Evolutionary conservation across 2,329 filamentous ascomycete genomes (phyloP).

Genomic region (Zelopaecilomyces penicillatus): DNA sequence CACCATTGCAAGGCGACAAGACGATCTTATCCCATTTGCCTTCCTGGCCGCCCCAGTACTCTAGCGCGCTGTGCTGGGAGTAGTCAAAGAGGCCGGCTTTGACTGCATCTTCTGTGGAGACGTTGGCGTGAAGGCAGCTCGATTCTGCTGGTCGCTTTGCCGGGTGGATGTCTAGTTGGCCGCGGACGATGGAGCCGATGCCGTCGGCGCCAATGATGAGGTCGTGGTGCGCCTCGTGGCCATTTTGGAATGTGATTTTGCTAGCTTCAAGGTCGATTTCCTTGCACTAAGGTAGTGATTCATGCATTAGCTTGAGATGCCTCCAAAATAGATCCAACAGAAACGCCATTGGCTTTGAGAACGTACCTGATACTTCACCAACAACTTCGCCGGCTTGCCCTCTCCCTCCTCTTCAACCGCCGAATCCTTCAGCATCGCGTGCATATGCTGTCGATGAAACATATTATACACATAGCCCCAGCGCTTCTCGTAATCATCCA

Average conservation of each 20-base stretch:
- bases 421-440: constrained; percentile 54
- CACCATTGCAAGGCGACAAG: constrained; percentile 58
- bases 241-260: constrained; percentile 46
- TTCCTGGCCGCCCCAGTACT: constrained; percentile 64
- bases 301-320: not conserved
- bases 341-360: not conserved
- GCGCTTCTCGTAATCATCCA: constrained; percentile 55
- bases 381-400: constrained; percentile 43
- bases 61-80: constrained; percentile 49
- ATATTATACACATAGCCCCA: constrained; percentile 62
- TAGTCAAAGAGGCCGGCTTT: constrained; percentile 55
- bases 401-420: constrained; percentile 45
- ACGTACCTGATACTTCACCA: constrained; percentile 47
- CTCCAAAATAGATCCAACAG: too few relatives aligned
- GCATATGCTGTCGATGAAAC: constrained; percentile 64
- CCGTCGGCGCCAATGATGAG: constrained; percentile 57
- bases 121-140: constrained; percentile 58
- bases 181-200: constrained; percentile 56
- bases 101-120: constrained; percentile 51
- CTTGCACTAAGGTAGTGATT: constrained; percentile 26
- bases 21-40: constrained; percentile 62
- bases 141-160: constrained; percentile 51
- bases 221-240: constrained; percentile 42
- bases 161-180: constrained; percentile 53
- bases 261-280: constrained; percentile 44